Evolutionary conservation across 352 stramenopile species (phyloP).

Genomic region (Nothophytophthora sp.): DNA sequence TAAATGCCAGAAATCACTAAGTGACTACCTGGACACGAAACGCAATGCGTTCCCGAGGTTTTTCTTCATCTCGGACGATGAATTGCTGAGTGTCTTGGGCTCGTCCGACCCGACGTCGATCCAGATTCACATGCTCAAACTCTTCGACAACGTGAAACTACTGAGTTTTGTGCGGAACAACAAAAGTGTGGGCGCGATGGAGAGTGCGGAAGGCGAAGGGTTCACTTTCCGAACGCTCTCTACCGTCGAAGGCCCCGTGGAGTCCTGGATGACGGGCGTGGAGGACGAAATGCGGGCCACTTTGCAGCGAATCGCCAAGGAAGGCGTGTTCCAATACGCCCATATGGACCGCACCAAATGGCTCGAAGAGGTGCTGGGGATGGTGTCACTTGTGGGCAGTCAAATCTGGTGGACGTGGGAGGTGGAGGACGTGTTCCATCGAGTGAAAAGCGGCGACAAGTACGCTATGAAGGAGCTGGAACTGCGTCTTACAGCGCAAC

Average conservation of each 20-base stretch:
- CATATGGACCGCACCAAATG: constrained; percentile 83
- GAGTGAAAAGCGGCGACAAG: constrained; percentile 90
- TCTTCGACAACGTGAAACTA: constrained; percentile 95
- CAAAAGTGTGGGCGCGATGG: constrained; percentile 90
- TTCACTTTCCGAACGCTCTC: constrained; percentile 85
- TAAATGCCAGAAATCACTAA: constrained; percentile 90
- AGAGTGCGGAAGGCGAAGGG: constrained; percentile 90
- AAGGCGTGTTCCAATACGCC: constrained; percentile 93
- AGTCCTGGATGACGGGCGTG: constrained; percentile 93
- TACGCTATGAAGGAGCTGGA: constrained; percentile 95
- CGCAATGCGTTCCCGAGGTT: constrained; percentile 93
- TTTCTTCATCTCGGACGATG: constrained; percentile 96
- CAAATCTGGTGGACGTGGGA: constrained; percentile 96
- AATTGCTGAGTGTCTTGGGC: constrained; percentile 90
- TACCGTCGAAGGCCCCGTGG: constrained; percentile 89
- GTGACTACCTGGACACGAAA: constrained; percentile 91
- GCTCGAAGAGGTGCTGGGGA: constrained; percentile 89
- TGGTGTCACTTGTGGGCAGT: constrained; percentile 91
- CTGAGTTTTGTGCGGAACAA: constrained; percentile 90
- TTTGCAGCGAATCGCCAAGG: constrained; percentile 90
- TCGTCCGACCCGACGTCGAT: constrained; percentile 92
- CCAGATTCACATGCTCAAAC: constrained; percentile 95
- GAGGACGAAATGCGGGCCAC: constrained; percentile 91
- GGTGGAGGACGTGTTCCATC: constrained; percentile 92
- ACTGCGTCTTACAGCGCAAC: constrained; percentile 84